A percentile compares a stretch with the other conserved stretches of the same genome.
These are phyloP conservation scores for Rhododendron ovatum DNA, from an alignment of 148 eudicot species.

Conservation along the genomic window DNA sequence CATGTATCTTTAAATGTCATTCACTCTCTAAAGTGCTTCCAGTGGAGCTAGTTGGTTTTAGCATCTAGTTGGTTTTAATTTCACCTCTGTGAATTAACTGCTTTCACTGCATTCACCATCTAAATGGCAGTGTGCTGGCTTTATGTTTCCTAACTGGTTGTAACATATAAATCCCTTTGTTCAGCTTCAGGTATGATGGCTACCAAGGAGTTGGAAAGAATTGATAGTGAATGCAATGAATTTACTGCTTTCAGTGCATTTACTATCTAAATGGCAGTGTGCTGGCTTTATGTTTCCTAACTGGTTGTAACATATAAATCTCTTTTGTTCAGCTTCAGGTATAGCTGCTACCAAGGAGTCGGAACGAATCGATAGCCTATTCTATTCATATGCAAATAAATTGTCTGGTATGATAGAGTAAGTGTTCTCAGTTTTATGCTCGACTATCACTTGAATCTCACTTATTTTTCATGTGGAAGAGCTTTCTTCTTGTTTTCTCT, in stretches of 20 bases:
- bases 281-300: not conserved
- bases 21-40: not conserved
- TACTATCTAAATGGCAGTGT: not conserved
- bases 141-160: not conserved
- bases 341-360: slow-evolving; percentile 74
- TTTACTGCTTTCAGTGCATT: not conserved
- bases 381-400: slow-evolving; percentile 60
- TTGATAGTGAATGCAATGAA: slow-evolving; percentile 36
- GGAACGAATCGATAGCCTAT: slow-evolving; percentile 79
- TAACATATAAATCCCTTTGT: slow-evolving; percentile 5
- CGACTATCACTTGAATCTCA: not conserved
- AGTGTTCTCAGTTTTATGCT: slow-evolving; percentile 23
- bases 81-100: not conserved
- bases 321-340: slow-evolving; percentile 51
- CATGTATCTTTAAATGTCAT: not conserved
- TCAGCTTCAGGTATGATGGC: slow-evolving; percentile 74
- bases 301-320: not conserved
- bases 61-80: not conserved
- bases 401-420: slow-evolving; percentile 76
- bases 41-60: not conserved
- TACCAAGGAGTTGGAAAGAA: slow-evolving; percentile 68
- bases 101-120: not conserved
- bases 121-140: not conserved
- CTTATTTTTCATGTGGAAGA: not conserved
- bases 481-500: not conserved